Evolutionary conservation across 768 basidiomycete species (phyloP).

Genomic region (Candolleomyces efflorescens): DNA sequence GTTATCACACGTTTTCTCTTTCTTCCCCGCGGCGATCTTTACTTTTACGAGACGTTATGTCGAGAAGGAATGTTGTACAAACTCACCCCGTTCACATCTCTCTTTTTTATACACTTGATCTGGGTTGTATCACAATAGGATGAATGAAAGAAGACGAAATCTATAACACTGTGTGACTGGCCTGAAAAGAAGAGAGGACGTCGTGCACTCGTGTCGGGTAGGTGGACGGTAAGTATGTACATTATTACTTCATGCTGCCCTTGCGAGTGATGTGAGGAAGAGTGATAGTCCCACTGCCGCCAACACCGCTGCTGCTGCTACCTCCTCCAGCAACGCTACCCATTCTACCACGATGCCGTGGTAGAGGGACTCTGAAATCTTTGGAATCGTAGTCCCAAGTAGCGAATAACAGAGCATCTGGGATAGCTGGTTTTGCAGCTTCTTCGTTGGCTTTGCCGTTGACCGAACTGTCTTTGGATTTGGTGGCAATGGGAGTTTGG

Average conservation of each 20-base stretch:
- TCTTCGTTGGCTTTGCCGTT: slow-evolving; percentile 24
- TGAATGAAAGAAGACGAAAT: slow-evolving; percentile 8
- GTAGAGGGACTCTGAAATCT: slow-evolving; percentile 38
- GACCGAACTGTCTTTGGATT: slow-evolving; percentile 23
- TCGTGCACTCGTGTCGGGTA: not conserved
- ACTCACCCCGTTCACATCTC: slow-evolving; percentile 9
- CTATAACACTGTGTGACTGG: not conserved
- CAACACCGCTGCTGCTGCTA: too few species aligned
- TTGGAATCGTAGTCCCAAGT: slow-evolving; percentile 57
- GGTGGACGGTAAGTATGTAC: not conserved
- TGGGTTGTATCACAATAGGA: slow-evolving; percentile 12
- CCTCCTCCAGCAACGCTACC: slow-evolving; percentile 18
- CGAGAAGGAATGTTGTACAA: slow-evolving; percentile 9
- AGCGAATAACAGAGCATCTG: slow-evolving; percentile 50
- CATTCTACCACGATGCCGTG: slow-evolving; percentile 26
- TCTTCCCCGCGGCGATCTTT: not conserved
- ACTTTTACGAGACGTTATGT: slow-evolving; percentile 3
- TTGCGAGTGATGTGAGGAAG: not conserved
- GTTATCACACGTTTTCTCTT: not conserved
- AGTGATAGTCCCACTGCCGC: not conserved
- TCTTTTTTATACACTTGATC: slow-evolving; percentile 4
- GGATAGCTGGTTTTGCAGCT: slow-evolving; percentile 34
- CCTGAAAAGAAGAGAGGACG: not conserved
- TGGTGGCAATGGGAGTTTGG: slow-evolving; percentile 23
- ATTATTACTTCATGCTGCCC: not conserved